phyloP scores from a whole-genome alignment of 208 protist species.

The Crithidia thermophila region DNA sequence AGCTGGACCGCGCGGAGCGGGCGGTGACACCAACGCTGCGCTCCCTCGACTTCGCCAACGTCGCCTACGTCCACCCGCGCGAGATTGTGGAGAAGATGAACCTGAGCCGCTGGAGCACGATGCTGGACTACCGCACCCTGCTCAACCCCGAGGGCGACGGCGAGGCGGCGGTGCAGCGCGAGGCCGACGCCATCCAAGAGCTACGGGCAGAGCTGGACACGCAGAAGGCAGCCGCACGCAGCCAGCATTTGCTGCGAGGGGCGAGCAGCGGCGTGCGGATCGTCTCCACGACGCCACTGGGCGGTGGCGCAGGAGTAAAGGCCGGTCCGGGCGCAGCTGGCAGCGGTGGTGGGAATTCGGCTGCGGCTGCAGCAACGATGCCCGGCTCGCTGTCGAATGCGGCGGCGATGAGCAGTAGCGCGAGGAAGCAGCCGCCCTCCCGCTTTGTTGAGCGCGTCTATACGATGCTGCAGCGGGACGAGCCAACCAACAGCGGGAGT shows the following conservation, averaged over 20 bases:
- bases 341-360: background rate
- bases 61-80: constrained; percentile 77
- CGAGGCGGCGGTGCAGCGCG: constrained; percentile 12
- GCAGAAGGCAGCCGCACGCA: constrained; percentile 20
- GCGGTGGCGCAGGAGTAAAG: background rate
- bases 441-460: constrained; percentile 62
- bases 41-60: constrained; percentile 68
- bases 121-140: constrained; percentile 67
- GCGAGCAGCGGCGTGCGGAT: constrained; percentile 10
- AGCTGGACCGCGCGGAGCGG: constrained; percentile 65
- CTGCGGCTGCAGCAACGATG: background rate
- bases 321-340: no score
- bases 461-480: constrained; percentile 46
- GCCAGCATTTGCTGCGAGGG: constrained; percentile 17
- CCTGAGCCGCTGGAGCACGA: constrained; percentile 77
- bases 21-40: constrained; percentile 76
- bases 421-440: constrained; percentile 25
- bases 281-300: background rate
- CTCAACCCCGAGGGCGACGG: constrained; percentile 12
- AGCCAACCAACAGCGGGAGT: background rate
- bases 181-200: constrained; percentile 17
- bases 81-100: constrained; percentile 85
- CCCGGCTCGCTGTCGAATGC: background rate
- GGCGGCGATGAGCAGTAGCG: background rate
- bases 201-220: constrained; percentile 28